These are phyloP conservation scores for Trifolium subterraneum DNA, from an alignment of 306 rosid species.

Conservation along the genomic window DNA sequence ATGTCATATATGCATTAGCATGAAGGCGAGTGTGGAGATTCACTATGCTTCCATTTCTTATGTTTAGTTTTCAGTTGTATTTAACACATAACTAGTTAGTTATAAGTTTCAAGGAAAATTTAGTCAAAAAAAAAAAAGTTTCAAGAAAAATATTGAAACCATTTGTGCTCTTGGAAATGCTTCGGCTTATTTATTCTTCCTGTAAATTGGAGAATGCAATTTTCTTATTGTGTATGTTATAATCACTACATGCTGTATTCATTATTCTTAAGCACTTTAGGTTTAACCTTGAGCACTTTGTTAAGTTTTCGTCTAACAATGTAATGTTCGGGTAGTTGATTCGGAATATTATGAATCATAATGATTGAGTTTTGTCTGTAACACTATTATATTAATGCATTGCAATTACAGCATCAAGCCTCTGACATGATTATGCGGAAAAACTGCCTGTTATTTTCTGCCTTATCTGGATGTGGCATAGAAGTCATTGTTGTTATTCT, in stretches of 20 bases:
- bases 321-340: neutral
- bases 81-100: neutral
- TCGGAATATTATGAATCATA: neutral
- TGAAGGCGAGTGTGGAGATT: neutral
- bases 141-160: neutral
- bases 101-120: neutral
- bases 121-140: neutral
- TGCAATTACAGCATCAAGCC: conserved; percentile 5
- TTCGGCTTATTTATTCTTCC: neutral
- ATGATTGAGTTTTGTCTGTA: neutral
- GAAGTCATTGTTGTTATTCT: conserved; percentile 3
- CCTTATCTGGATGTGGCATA: conserved; percentile 30
- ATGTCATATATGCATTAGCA: neutral
- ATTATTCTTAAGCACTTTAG: neutral
- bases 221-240: neutral
- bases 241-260: neutral
- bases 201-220: neutral
- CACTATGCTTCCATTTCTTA: neutral
- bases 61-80: conserved; percentile 13
- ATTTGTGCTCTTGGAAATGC: conserved; percentile 3
- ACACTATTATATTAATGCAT: neutral
- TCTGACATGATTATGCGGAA: conserved; percentile 8
- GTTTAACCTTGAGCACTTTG: neutral
- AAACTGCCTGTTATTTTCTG: conserved; percentile 22
- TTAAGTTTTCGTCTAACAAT: neutral